Percentiles rank a stretch among this genome's conserved stretches.
phyloP scores from a whole-genome alignment of 225 moss, liverwort and hornwort genomes.

The Bryoerythrophyllum caledonicum region DNA sequence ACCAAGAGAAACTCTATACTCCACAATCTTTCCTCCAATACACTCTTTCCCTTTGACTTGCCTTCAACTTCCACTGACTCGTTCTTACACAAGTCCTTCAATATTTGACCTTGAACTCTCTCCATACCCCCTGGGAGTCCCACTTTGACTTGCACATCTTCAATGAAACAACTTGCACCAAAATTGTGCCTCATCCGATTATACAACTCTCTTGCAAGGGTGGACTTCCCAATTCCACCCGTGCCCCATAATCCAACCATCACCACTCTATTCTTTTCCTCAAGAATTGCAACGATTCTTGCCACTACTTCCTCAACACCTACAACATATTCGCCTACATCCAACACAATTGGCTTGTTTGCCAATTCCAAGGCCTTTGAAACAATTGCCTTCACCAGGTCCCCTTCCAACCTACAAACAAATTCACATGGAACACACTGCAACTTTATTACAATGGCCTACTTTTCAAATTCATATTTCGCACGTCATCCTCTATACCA shows the following conservation, averaged over 20 bases:
- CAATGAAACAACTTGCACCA: background rate
- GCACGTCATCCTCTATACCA: no score
- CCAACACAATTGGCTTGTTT: background rate
- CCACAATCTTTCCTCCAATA: background rate
- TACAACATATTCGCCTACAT: background rate
- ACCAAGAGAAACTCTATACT: background rate
- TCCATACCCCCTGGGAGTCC: background rate
- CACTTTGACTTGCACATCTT: background rate
- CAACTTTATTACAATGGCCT: background rate
- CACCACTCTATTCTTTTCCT: background rate
- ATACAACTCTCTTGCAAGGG: slow-evolving; percentile 19
- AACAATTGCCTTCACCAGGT: background rate
- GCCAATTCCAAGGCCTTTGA: background rate
- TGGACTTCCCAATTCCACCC: slow-evolving; percentile 20
- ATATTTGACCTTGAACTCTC: background rate
- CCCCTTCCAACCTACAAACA: background rate
- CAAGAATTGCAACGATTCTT: background rate
- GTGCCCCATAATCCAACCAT: background rate
- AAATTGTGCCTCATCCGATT: background rate
- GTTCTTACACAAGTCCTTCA: background rate
- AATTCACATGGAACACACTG: background rate
- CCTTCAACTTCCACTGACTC: background rate
- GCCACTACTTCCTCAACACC: background rate
- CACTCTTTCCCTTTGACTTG: background rate
- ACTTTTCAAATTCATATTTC: no score